A percentile compares a stretch with the other conserved stretches of the same genome.
Evolutionary conservation across 352 stramenopile genomes (phyloP).

Genomic region (Globisporangium abappressorium): DNA sequence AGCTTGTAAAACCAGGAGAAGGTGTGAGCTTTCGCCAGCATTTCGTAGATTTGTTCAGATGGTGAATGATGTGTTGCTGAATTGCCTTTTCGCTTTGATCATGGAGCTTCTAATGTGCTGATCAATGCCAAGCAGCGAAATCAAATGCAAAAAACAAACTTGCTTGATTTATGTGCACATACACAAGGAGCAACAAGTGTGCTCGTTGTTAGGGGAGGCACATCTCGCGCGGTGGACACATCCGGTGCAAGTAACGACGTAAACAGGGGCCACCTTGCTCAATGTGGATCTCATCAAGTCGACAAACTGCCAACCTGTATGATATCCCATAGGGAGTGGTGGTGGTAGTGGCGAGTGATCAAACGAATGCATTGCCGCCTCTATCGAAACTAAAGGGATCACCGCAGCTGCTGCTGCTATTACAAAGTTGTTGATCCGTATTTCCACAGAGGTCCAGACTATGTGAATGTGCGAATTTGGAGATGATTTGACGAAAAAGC

Average conservation of each 20-base stretch:
- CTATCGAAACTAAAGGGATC: neutral
- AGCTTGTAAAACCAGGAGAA: too few relatives aligned
- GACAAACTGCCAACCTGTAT: neutral
- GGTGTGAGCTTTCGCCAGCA: too few relatives aligned
- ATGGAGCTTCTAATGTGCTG: too few relatives aligned
- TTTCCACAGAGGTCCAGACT: neutral
- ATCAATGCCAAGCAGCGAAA: too few relatives aligned
- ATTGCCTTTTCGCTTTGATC: too few relatives aligned
- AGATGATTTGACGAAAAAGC: neutral
- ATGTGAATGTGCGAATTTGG: neutral
- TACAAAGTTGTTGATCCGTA: neutral
- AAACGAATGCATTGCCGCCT: neutral
- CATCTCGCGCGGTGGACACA: neutral
- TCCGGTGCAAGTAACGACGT: neutral
- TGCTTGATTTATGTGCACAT: neutral
- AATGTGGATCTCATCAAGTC: neutral
- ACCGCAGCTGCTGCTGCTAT: neutral
- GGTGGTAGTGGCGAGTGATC: neutral
- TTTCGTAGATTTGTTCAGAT: too few relatives aligned
- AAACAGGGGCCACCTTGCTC: neutral
- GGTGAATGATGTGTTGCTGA: too few relatives aligned
- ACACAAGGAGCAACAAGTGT: neutral
- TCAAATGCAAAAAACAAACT: neutral
- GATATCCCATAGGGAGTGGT: conserved; percentile 8
- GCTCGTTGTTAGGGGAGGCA: neutral